A percentile compares a stretch with the other conserved stretches of the same genome.
Conservation (phyloP, 192 early-diverging fungal species). For the Piromyces sp. region DNA sequence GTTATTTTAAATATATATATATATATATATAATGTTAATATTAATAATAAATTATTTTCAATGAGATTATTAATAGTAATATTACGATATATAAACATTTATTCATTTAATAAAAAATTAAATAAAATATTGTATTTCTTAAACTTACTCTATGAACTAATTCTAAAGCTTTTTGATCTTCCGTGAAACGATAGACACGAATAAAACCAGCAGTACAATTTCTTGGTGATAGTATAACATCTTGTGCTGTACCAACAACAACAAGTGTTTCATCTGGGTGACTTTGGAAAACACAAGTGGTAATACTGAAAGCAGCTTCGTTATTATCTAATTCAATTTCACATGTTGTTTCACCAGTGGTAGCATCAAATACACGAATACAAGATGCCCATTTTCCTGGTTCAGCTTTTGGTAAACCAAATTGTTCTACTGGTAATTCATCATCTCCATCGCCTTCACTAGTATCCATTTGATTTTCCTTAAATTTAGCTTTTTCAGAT, state of each 20-base stretch:
- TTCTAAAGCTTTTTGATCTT: slow-evolving; percentile 47
- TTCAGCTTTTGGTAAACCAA: slow-evolving; percentile 52
- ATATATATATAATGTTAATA: background rate
- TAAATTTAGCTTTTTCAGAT: slow-evolving; percentile 32
- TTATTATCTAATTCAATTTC: slow-evolving; percentile 62
- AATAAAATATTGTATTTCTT: background rate
- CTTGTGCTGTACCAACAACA: slow-evolving; percentile 67
- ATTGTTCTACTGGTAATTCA: slow-evolving; percentile 51
- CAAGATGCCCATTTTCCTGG: slow-evolving; percentile 73
- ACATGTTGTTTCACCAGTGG: slow-evolving; percentile 46
- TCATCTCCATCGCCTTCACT: slow-evolving; percentile 31
- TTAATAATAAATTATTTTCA: no score
- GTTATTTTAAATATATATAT: background rate
- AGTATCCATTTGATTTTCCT: slow-evolving; percentile 24
- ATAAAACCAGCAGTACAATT: slow-evolving; percentile 52
- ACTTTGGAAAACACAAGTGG: slow-evolving; percentile 10
- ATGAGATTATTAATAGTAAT: no score
- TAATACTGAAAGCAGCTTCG: slow-evolving; percentile 56
- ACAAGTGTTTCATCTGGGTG: slow-evolving; percentile 40
- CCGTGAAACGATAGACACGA: slow-evolving; percentile 42
- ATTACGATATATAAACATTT: no score
- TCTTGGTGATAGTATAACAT: slow-evolving; percentile 48
- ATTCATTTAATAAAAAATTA: no score
- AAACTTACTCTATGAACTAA: slow-evolving; percentile 41
- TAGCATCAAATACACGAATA: slow-evolving; percentile 62